These are phyloP conservation scores for Arachnopeziza araneosa DNA, from an alignment of 2,329 filamentous ascomycete species.

Conservation along the genomic window DNA sequence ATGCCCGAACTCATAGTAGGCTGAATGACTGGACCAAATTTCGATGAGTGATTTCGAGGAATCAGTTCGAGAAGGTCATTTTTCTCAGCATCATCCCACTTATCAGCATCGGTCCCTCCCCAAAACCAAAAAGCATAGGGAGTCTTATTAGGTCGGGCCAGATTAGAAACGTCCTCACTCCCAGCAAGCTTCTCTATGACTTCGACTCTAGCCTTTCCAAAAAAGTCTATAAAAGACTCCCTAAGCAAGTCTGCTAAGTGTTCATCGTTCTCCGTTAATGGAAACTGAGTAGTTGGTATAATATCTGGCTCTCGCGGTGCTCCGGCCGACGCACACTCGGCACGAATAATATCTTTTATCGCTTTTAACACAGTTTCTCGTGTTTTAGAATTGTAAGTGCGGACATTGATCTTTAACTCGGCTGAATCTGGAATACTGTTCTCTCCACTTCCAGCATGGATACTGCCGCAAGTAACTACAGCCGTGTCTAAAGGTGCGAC, in stretches of 20 bases:
- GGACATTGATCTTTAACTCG: slow-evolving; percentile 35
- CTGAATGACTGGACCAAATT: slow-evolving; percentile 52
- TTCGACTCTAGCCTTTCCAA: no score
- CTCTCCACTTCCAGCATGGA: slow-evolving; percentile 34
- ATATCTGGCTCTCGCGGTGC: no score
- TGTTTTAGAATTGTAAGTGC: slow-evolving; percentile 30
- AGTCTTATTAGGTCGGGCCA: slow-evolving; percentile 41
- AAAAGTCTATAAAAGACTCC: no score
- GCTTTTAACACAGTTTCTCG: slow-evolving; percentile 20
- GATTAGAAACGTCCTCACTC: slow-evolving; percentile 33
- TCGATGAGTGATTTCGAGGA: slow-evolving; percentile 51
- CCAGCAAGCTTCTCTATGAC: no score
- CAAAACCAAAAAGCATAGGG: slow-evolving; percentile 53
- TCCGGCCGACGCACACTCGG: no score
- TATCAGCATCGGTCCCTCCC: slow-evolving; percentile 44
- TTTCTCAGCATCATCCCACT: slow-evolving; percentile 44
- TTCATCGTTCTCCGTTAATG: no score
- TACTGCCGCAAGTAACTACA: slow-evolving; percentile 38
- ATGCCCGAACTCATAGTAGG: slow-evolving; percentile 48
- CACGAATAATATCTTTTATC: no score
- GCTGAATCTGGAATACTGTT: slow-evolving; percentile 40
- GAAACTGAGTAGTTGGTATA: no score
- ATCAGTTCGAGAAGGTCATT: slow-evolving; percentile 42
- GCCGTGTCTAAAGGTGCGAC: slow-evolving; percentile 34
- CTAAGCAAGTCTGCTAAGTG: no score